phyloP scores from a whole-genome alignment of 176 grass and related monocot genomes.

The Aegilops speltoides region DNA sequence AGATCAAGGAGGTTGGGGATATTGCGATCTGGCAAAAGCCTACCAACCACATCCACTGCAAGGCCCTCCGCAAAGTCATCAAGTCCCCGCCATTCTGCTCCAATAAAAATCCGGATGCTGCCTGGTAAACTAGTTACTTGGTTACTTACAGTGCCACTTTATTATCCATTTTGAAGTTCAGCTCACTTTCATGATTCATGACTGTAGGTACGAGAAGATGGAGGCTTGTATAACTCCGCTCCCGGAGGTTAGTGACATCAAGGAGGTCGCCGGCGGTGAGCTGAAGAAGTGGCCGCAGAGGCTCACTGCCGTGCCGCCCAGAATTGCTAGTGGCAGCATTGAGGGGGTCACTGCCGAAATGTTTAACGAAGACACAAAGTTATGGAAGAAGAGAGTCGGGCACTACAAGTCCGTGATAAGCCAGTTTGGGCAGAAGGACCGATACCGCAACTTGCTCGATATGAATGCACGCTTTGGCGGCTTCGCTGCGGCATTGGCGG shows the following conservation, averaged over 20 bases:
- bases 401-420: conserved; percentile 73
- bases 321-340: conserved; percentile 72
- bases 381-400: conserved; percentile 76
- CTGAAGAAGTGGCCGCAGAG: conserved; percentile 87
- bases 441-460: conserved; percentile 92
- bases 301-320: conserved; percentile 65
- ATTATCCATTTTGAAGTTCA: conserved; percentile 12
- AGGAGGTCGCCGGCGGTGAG: conserved; percentile 71
- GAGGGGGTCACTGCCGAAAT: conserved; percentile 59
- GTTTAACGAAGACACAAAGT: conserved; percentile 58
- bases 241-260: conserved; percentile 50
- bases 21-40: conserved; percentile 96
- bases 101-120: conserved; percentile 57
- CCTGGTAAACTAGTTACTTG: conserved; percentile 47
- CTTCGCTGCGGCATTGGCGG: conserved; percentile 67
- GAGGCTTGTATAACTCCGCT: conserved; percentile 72
- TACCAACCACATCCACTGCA: conserved; percentile 79
- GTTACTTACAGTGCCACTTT: background rate
- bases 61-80: conserved; percentile 50
- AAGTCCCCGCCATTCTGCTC: conserved; percentile 68
- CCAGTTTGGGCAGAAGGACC: conserved; percentile 69
- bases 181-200: background rate
- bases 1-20: conserved; percentile 68
- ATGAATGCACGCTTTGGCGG: conserved; percentile 83
- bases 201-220: conserved; percentile 80